phyloP scores from a whole-genome alignment of 108 stramenopile species.

The Fistulifera pelliculosa region DNA sequence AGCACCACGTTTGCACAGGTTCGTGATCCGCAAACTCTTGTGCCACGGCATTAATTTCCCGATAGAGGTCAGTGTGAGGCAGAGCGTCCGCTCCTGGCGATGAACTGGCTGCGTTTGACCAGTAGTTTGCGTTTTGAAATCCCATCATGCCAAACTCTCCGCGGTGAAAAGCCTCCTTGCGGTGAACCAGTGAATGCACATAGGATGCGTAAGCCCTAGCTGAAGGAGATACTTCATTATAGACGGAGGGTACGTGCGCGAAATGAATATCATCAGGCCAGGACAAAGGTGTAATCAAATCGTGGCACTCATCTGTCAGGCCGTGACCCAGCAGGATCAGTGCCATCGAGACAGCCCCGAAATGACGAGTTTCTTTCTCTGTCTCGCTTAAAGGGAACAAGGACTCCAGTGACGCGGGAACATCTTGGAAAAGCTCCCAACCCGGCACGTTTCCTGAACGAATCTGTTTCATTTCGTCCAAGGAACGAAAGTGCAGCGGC shows the following conservation, averaged over 20 bases:
- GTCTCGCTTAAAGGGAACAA: constrained; percentile 4
- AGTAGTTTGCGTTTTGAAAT: constrained; percentile 38
- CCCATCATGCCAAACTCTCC: constrained; percentile 47
- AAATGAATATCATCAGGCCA: constrained; percentile 32
- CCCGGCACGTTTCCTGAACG: neutral
- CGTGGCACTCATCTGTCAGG: constrained; percentile 34
- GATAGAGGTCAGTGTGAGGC: constrained; percentile 6
- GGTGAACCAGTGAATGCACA: constrained; percentile 36
- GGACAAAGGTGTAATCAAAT: constrained; percentile 28
- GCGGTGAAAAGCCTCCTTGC: constrained; percentile 24
- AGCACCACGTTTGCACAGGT: constrained; percentile 16
- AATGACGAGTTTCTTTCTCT: constrained; percentile 6
- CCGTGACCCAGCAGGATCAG: constrained; percentile 35
- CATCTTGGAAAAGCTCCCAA: constrained; percentile 5
- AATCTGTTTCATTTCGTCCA: constrained; percentile 11
- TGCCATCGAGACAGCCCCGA: constrained; percentile 23
- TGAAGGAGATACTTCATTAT: constrained; percentile 1
- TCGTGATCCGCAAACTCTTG: neutral
- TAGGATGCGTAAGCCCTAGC: constrained; percentile 21
- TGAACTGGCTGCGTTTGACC: constrained; percentile 19
- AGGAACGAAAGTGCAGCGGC: constrained; percentile 12
- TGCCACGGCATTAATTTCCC: neutral
- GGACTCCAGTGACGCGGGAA: constrained; percentile 1
- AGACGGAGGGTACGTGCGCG: constrained; percentile 21
- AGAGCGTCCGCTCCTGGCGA: constrained; percentile 1